Conservation (phyloP, 2,329 filamentous ascomycete species). For the Xylariaceae sp. region DNA sequence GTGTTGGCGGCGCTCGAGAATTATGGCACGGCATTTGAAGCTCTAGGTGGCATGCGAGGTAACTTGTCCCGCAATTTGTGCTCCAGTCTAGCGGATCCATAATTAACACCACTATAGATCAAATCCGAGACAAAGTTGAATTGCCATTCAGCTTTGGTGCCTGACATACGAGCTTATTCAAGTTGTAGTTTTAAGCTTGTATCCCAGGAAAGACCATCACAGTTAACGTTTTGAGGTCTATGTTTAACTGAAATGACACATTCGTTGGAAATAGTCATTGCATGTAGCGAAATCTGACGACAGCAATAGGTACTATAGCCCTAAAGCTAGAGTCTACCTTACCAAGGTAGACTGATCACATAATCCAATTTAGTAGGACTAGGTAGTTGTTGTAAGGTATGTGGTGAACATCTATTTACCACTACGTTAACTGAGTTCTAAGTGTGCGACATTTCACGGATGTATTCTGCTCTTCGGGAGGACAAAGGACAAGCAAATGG, state of each 20-base stretch:
- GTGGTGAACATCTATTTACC: too few relatives aligned
- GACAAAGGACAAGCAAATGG: too few relatives aligned
- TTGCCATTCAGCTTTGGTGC: constrained; percentile 30
- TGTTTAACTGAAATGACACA: neutral
- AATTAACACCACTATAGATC: constrained; percentile 33
- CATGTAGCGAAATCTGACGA: neutral
- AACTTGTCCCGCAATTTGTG: constrained; percentile 18
- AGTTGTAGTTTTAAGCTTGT: neutral
- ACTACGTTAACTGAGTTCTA: too few relatives aligned
- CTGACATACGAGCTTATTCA: neutral
- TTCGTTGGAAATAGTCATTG: neutral
- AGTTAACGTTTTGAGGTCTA: neutral
- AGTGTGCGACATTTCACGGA: too few relatives aligned
- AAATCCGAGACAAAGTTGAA: constrained; percentile 41
- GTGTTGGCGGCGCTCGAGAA: constrained; percentile 50
- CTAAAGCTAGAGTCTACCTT: constrained; percentile 2
- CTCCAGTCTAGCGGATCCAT: neutral
- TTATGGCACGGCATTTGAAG: constrained; percentile 52
- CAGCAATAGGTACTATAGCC: neutral
- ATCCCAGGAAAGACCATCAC: neutral
- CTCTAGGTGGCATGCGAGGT: constrained; percentile 54
- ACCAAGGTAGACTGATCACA: neutral
- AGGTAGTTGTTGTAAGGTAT: too few relatives aligned
- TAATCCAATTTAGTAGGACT: neutral
- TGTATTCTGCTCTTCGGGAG: too few relatives aligned